Conservation (phyloP, 371 early-diverging fungal species). For the Haplosporangium sp. region DNA sequence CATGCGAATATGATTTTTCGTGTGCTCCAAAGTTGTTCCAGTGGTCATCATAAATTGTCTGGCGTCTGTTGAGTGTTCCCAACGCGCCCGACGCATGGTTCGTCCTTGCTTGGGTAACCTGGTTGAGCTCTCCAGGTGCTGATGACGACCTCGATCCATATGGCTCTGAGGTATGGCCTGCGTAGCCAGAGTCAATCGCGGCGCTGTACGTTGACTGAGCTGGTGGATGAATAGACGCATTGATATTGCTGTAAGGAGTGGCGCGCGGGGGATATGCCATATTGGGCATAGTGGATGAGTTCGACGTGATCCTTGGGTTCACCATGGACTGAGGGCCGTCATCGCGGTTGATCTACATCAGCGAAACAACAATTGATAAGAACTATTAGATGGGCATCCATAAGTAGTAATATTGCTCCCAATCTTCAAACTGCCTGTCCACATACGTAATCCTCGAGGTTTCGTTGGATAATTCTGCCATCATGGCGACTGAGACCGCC, state of each 20-base stretch:
- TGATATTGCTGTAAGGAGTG: conserved; percentile 38
- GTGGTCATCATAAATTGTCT: conserved; percentile 37
- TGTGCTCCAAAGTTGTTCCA: conserved; percentile 40
- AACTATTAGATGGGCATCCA: neutral
- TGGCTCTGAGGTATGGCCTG: neutral
- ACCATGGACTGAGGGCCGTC: conserved; percentile 51
- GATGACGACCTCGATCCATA: neutral
- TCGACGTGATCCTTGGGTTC: conserved; percentile 23
- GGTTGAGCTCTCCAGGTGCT: conserved; percentile 2
- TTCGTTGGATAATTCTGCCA: conserved; percentile 35
- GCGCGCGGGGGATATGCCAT: conserved; percentile 49
- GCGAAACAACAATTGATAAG: neutral
- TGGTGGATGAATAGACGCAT: conserved; percentile 16
- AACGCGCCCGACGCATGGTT: neutral
- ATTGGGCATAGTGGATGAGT: conserved; percentile 7
- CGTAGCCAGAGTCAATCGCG: neutral
- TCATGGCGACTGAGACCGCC: conserved; percentile 51
- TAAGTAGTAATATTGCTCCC: neutral
- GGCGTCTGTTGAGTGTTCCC: conserved; percentile 22
- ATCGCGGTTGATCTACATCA: conserved; percentile 20
- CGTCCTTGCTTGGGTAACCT: neutral
- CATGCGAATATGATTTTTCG: conserved; percentile 8
- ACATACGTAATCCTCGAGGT: conserved; percentile 35
- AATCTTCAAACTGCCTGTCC: neutral
- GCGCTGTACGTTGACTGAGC: neutral